Conservation (phyloP, 2,329 filamentous ascomycete species). For the Botrytis sinoallii region DNA sequence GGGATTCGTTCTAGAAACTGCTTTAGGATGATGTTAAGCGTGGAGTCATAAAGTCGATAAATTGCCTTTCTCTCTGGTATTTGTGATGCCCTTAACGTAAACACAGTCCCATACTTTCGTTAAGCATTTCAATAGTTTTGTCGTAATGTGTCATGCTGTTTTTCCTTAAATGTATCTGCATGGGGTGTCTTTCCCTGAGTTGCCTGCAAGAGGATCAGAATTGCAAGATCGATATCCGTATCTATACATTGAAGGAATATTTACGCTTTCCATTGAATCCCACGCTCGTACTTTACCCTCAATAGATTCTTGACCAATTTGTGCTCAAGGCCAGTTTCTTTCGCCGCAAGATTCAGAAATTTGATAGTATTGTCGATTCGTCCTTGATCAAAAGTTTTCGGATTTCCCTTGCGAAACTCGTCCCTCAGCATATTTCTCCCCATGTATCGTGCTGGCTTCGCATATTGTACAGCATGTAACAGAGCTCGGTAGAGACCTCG, state of each 20-base stretch:
- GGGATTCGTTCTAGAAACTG: not conserved
- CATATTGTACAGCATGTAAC: conserved; percentile 69
- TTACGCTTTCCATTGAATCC: conserved; percentile 15
- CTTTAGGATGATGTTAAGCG: not conserved
- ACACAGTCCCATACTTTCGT: conserved; percentile 68
- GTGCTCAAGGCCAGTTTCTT: conserved; percentile 66
- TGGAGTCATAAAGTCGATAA: not conserved
- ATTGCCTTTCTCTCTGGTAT: not conserved
- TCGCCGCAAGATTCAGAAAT: conserved; percentile 65
- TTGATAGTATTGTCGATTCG: conserved; percentile 63
- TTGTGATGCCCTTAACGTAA: conserved; percentile 44
- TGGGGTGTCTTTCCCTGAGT: conserved; percentile 5
- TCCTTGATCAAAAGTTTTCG: conserved; percentile 46
- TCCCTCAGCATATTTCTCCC: conserved; percentile 57
- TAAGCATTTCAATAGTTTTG: conserved; percentile 68
- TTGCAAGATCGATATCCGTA: not conserved
- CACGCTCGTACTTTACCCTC: conserved; percentile 40
- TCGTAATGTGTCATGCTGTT: conserved; percentile 56
- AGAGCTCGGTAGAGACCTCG: conserved; percentile 64
- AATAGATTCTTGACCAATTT: conserved; percentile 68
- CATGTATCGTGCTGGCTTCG: conserved; percentile 63
- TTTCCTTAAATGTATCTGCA: conserved; percentile 28
- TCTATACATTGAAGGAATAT: not conserved
- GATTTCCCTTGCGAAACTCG: conserved; percentile 54
- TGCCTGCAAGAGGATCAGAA: not conserved